Percentiles rank a stretch among this genome's conserved stretches.
These are phyloP conservation scores for Linnemannia exigua DNA, from an alignment of 192 early-diverging fungal species.

Conservation along the genomic window DNA sequence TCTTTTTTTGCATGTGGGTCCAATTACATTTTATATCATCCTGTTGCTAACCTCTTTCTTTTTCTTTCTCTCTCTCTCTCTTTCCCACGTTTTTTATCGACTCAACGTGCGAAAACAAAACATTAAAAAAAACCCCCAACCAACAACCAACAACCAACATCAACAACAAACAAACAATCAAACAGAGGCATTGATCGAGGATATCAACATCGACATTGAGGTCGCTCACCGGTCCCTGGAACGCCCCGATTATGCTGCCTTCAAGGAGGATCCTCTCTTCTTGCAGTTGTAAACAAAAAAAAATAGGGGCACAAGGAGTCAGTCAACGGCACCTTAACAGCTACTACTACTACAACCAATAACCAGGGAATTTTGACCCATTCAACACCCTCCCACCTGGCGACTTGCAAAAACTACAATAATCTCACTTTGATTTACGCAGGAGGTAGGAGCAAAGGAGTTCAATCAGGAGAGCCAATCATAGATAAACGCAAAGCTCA, in stretches of 20 bases:
- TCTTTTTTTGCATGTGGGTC: neutral
- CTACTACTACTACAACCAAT: neutral
- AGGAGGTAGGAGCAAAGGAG: no score
- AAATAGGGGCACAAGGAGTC: neutral
- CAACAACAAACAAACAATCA: neutral
- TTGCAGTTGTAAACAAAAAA: slow-evolving; percentile 16
- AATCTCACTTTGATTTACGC: no score
- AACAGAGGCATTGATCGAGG: slow-evolving; percentile 89
- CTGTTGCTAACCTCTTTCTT: neutral
- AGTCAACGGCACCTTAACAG: neutral
- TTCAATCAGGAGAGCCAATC: no score
- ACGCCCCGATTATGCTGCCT: slow-evolving; percentile 68
- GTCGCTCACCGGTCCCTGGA: slow-evolving; percentile 79
- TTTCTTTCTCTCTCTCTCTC: neutral
- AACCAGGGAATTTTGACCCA: no score
- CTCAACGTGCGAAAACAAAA: no score
- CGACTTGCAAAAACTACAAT: no score
- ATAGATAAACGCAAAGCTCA: no score
- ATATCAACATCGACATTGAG: slow-evolving; percentile 92
- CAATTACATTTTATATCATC: neutral
- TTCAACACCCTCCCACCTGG: neutral
- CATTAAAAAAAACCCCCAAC: no score
- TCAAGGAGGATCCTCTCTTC: slow-evolving; percentile 58
- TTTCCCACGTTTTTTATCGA: neutral
- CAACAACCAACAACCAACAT: no score